Conservation (phyloP, 768 basidiomycete species). For the Brasilioporus rufonigricans region DNA sequence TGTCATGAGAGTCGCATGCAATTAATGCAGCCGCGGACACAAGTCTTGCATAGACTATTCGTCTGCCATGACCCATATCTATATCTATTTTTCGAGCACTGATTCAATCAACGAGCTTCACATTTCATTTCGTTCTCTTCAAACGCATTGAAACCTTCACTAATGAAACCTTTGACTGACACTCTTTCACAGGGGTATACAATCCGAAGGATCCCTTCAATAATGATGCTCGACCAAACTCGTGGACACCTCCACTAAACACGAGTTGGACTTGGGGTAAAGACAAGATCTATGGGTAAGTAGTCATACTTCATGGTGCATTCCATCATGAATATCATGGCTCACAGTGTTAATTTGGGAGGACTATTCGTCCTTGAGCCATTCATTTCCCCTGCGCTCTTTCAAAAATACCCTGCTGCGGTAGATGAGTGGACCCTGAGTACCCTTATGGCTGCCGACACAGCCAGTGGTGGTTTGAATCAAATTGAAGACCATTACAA, state of each 20-base stretch:
- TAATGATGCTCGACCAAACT: slow-evolving; percentile 70
- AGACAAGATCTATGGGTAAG: slow-evolving; percentile 61
- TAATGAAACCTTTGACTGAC: slow-evolving; percentile 1
- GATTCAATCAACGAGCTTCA: background rate
- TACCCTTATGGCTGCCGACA: slow-evolving; percentile 61
- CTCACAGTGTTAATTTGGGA: slow-evolving; percentile 61
- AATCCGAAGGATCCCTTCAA: slow-evolving; percentile 75
- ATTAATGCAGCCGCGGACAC: background rate
- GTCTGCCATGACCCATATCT: background rate
- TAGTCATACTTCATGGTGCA: slow-evolving; percentile 6
- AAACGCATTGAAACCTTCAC: background rate
- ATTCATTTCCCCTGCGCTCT: slow-evolving; percentile 66
- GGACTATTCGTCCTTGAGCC: slow-evolving; percentile 80
- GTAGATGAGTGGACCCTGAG: slow-evolving; percentile 71
- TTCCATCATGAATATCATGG: slow-evolving; percentile 10
- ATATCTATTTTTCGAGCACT: background rate
- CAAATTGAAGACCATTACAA: slow-evolving; percentile 76
- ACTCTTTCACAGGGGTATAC: slow-evolving; percentile 47
- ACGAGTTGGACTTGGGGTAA: slow-evolving; percentile 68
- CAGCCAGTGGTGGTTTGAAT: slow-evolving; percentile 57
- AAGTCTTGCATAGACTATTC: background rate
- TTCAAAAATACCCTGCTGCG: slow-evolving; percentile 54
- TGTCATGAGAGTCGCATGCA: background rate
- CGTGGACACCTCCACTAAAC: slow-evolving; percentile 79
- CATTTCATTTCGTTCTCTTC: slow-evolving; percentile 1